Percentiles rank a stretch among this genome's conserved stretches.
Evolutionary conservation across 1,284 basidiomycete species (phyloP).

Genomic region (Volvariella volvacea): DNA sequence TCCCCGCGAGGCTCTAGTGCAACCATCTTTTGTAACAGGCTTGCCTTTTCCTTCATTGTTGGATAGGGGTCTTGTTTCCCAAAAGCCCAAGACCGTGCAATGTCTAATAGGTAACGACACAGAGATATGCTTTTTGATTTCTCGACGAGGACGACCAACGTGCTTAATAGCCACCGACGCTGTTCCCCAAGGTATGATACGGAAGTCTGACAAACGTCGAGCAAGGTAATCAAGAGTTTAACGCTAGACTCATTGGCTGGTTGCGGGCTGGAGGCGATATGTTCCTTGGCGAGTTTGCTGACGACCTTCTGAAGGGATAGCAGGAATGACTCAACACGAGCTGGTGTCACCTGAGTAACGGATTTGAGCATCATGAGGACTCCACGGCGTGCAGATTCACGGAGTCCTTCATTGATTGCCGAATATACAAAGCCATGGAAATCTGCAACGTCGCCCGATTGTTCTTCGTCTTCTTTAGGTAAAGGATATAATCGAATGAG

Average conservation of each 20-base stretch:
- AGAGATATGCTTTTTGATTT: slow-evolving; percentile 84
- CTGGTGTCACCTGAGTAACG: slow-evolving; percentile 79
- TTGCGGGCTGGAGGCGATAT: slow-evolving; percentile 54
- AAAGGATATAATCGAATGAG: slow-evolving; percentile 81
- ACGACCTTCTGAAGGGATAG: slow-evolving; percentile 79
- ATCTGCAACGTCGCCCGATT: slow-evolving; percentile 58
- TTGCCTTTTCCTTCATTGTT: slow-evolving; percentile 95
- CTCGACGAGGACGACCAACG: slow-evolving; percentile 80
- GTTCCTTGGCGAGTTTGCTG: slow-evolving; percentile 85
- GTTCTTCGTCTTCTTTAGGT: slow-evolving; percentile 75
- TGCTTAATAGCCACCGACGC: slow-evolving; percentile 66
- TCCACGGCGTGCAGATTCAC: slow-evolving; percentile 70
- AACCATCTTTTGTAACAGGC: slow-evolving; percentile 86
- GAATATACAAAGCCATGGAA: slow-evolving; percentile 78
- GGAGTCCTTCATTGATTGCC: slow-evolving; percentile 79
- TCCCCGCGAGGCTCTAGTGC: slow-evolving; percentile 80
- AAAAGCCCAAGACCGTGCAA: slow-evolving; percentile 86
- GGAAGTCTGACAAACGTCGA: slow-evolving; percentile 68
- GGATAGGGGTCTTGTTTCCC: slow-evolving; percentile 81
- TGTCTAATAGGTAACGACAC: slow-evolving; percentile 83
- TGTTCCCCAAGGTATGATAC: slow-evolving; percentile 66
- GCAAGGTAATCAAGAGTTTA: slow-evolving; percentile 56
- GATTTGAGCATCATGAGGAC: slow-evolving; percentile 86
- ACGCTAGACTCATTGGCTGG: slow-evolving; percentile 47
- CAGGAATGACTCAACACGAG: slow-evolving; percentile 82